Evolutionary conservation across 2,329 filamentous ascomycete genomes (phyloP), one percentile per base, ranked within the genome.

Genomic region (Colletotrichum tanaceti): DNA sequence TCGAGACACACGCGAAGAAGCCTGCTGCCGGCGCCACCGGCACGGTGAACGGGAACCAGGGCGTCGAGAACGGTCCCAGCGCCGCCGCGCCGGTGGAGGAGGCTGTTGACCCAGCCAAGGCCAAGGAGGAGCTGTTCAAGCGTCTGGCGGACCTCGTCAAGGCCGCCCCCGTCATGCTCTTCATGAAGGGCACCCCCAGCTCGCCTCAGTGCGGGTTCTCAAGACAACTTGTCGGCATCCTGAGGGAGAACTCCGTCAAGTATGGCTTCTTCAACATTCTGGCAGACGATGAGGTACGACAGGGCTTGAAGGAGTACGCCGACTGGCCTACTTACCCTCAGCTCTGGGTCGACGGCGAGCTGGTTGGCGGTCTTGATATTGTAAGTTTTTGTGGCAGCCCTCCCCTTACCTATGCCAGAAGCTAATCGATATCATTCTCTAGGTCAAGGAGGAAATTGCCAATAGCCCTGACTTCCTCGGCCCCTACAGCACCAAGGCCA

Each of bases 181-280:
- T 99, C 81, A 97, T 97, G 93, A 97, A 97, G 83, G 94, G 94
- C n/a, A 97, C 93, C 3, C 94, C 94, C 0, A 93, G 90, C 72
- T 87, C 89, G 39, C 94, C 94, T 1, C 92, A 97, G 80, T 97
- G 94, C 76, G 94, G 96, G 2, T 99, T 99, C 82, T 97, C 93
- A 73, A 86, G 95, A 73, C 94, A 98, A 82, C 83, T 97, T 52
- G 96, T 99, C 50, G 90, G 85, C 32, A 88, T 99, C 54, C 82
- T 99, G 74, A 88, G 96, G 60, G 95, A 98, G 81, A 91, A 93
- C 77, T 91, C 91, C 58, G 92, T 99, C 70, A 93, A 97, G 78
- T 99, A 98, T 79, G 96, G 96, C 22, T 99, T 99, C 85, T 99
- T 99, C 85, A 98, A 99, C 78, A 99, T 99, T 72, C 82, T 99